Conservation (phyloP, 179 eudicot species). For the Heliamphora pulchella region DNA sequence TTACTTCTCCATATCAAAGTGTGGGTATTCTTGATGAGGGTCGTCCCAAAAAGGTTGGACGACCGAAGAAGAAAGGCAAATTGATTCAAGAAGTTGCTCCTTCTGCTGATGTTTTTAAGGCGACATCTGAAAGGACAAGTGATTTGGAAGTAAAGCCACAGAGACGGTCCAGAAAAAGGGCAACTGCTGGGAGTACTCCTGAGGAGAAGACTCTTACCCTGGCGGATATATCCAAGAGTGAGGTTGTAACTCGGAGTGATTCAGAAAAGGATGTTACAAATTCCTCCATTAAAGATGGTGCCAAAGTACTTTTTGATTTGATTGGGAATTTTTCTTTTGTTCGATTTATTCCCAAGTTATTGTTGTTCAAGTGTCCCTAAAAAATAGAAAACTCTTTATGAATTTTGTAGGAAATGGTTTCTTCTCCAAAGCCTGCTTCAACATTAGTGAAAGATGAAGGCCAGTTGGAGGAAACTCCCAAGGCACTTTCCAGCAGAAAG, state of each 20-base stretch:
- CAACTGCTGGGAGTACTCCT: slow-evolving; percentile 21
- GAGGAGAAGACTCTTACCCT: slow-evolving; percentile 31
- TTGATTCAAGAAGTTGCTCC: slow-evolving; percentile 27
- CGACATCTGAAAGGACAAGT: slow-evolving; percentile 28
- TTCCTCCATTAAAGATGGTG: slow-evolving; percentile 31
- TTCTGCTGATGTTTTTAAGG: slow-evolving; percentile 23
- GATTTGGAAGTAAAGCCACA: slow-evolving; percentile 25
- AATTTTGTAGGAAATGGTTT: slow-evolving; percentile 35
- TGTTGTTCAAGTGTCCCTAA: neutral
- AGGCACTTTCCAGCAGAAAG: slow-evolving; percentile 51
- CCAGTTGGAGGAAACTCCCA: slow-evolving; percentile 31
- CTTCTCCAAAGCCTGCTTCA: slow-evolving; percentile 37
- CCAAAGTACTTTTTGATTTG: slow-evolving; percentile 30
- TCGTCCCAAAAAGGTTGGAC: slow-evolving; percentile 24
- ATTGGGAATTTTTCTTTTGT: slow-evolving; percentile 4
- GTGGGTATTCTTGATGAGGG: slow-evolving; percentile 38
- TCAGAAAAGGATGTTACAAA: slow-evolving; percentile 35
- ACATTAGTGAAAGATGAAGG: slow-evolving; percentile 43
- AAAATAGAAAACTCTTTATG: neutral
- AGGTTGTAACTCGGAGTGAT: slow-evolving; percentile 29
- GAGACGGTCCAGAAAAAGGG: slow-evolving; percentile 28
- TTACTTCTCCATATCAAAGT: slow-evolving; percentile 38
- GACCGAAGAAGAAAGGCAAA: slow-evolving; percentile 30
- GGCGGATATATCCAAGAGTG: slow-evolving; percentile 27
- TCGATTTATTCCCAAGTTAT: neutral